These are phyloP conservation scores for Hypoxylon lienhwacheense DNA, from an alignment of 495 filamentous ascomycete species.

Conservation along the genomic window DNA sequence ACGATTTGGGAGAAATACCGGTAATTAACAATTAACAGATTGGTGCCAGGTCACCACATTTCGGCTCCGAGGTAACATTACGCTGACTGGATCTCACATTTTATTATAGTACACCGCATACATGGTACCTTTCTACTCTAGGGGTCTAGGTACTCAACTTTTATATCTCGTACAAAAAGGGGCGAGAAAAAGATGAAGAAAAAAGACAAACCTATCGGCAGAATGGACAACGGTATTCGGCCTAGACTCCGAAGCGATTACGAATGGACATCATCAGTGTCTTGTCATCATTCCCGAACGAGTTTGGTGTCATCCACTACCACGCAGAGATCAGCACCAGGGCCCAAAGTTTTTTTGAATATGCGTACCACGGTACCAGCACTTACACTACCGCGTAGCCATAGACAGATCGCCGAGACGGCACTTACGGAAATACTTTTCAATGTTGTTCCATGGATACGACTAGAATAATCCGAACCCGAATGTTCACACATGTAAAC, in stretches of 20 bases:
- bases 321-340: constrained; percentile 30
- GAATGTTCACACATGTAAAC: too few species aligned
- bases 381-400: constrained; percentile 3
- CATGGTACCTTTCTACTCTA: not conserved
- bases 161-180: not conserved
- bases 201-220: constrained; percentile 3
- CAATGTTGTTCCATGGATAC: not conserved
- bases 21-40: too few species aligned
- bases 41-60: not conserved
- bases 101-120: too few species aligned
- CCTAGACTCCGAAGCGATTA: constrained; percentile 23
- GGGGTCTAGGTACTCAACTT: not conserved
- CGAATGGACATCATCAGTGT: constrained; percentile 24
- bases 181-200: not conserved
- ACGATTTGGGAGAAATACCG: too few species aligned
- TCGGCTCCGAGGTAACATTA: constrained; percentile 11
- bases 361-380: too few species aligned
- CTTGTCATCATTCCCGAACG: constrained; percentile 26
- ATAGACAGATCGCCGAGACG: constrained; percentile 27
- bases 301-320: constrained; percentile 24
- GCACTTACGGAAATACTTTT: constrained; percentile 12
- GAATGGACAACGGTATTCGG: constrained; percentile 10
- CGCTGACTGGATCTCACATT: constrained; percentile 5
- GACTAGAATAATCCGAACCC: constrained; percentile 9
- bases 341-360: too few species aligned